Evolutionary conservation across 2,329 filamentous ascomycete genomes (phyloP).

Genomic region (Talaromyces rugulosus): DNA sequence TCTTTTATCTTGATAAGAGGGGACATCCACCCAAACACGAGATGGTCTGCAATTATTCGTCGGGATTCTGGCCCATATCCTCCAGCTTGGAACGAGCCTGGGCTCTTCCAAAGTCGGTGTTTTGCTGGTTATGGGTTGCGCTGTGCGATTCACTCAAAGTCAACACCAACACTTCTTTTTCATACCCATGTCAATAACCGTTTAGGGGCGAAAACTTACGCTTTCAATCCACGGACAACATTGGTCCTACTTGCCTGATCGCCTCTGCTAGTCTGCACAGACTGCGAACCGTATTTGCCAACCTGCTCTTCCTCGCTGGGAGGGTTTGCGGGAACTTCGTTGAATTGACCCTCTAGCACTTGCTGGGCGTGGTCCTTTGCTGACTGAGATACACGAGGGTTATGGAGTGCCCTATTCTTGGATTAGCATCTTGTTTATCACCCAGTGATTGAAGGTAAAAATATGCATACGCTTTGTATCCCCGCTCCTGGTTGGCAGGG

Average conservation of each 20-base stretch:
- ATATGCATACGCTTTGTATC: conserved; percentile 19
- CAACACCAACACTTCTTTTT: neutral
- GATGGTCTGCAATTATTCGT: conserved; percentile 2
- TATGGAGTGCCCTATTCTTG: conserved; percentile 16
- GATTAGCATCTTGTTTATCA: neutral
- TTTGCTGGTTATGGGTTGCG: conserved; percentile 19
- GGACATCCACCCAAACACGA: neutral
- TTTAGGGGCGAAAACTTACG: conserved; percentile 15
- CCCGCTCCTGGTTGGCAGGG: conserved; percentile 16
- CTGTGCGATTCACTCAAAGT: conserved; percentile 4
- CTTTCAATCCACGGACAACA: conserved; percentile 21
- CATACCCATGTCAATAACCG: neutral
- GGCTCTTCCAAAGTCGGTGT: conserved; percentile 10
- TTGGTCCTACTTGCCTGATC: conserved; percentile 16
- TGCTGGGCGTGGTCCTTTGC: conserved; percentile 18
- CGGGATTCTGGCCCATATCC: conserved; percentile 11
- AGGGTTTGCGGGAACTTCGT: neutral
- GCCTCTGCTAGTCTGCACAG: conserved; percentile 10
- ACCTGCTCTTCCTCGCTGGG: neutral
- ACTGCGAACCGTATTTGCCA: conserved; percentile 7
- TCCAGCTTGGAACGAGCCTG: conserved; percentile 10
- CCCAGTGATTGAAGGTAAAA: neutral
- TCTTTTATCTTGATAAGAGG: neutral
- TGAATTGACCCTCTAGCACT: conserved; percentile 16
- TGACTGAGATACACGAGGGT: conserved; percentile 16